Percentiles rank a stretch among this genome's conserved stretches.
Conservation (phyloP, 495 filamentous ascomycete genomes). For the Astrothelium macrocarpum region DNA sequence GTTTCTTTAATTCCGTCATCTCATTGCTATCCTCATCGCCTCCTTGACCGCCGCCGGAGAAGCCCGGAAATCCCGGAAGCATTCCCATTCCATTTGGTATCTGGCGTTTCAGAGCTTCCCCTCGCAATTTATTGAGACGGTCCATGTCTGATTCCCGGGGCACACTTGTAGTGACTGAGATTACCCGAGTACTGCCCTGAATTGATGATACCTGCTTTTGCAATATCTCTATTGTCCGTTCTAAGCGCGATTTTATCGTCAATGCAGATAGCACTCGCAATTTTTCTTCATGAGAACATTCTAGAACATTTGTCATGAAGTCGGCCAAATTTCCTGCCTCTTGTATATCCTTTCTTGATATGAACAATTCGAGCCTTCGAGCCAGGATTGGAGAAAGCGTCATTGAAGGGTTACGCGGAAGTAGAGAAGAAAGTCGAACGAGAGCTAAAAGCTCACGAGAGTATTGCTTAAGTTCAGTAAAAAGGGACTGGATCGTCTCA, state of each 20-base stretch:
- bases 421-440: slow-evolving; percentile 63
- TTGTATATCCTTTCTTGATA: slow-evolving; percentile 60
- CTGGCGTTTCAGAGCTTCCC: slow-evolving; percentile 43
- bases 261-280: slow-evolving; percentile 69
- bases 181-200: slow-evolving; percentile 72
- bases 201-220: slow-evolving; percentile 68
- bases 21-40: slow-evolving; percentile 60
- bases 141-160: slow-evolving; percentile 32
- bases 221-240: slow-evolving; percentile 70
- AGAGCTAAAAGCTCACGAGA: slow-evolving; percentile 75
- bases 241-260: slow-evolving; percentile 65
- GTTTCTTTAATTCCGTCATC: slow-evolving; percentile 84
- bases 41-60: slow-evolving; percentile 37
- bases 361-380: slow-evolving; percentile 73
- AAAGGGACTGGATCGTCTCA: slow-evolving; percentile 55
- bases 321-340: slow-evolving; percentile 88
- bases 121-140: slow-evolving; percentile 43
- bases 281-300: slow-evolving; percentile 79
- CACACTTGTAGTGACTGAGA: slow-evolving; percentile 49
- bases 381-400: slow-evolving; percentile 74
- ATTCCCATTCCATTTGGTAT: slow-evolving; percentile 42
- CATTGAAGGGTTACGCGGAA: slow-evolving; percentile 50
- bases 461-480: slow-evolving; percentile 68
- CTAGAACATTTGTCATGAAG: slow-evolving; percentile 87
- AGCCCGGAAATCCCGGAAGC: slow-evolving; percentile 33